Conservation (phyloP, 2,329 filamentous ascomycete species). For the Aspergillus pseudonomiae region DNA sequence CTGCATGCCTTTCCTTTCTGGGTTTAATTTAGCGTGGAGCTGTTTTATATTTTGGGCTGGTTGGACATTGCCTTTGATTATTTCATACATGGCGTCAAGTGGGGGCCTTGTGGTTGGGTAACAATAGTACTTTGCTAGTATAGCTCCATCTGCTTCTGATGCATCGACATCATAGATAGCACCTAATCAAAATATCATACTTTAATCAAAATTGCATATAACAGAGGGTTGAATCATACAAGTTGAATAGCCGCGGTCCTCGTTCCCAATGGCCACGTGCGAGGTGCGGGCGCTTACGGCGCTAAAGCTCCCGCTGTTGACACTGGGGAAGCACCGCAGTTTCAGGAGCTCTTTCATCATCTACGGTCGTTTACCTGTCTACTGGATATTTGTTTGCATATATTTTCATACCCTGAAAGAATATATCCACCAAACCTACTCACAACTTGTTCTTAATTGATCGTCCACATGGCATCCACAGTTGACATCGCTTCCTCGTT, state of each 20-base stretch:
- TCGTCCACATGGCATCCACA: conserved; percentile 45
- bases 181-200: background rate
- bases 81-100: background rate
- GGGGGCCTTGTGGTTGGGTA: background rate
- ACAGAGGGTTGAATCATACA: background rate
- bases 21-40: background rate
- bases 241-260: conserved; percentile 5
- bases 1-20: background rate
- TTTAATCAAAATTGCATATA: background rate
- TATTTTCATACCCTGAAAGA: background rate
- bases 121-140: background rate
- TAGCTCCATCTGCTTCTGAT: background rate
- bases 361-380: background rate
- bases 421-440: background rate
- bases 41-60: background rate
- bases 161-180: background rate
- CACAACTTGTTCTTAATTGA: background rate
- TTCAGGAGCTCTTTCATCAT: conserved; percentile 11
- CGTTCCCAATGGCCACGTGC: conserved; percentile 18
- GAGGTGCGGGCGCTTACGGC: conserved; percentile 22
- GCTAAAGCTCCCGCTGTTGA: conserved; percentile 26
- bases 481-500: conserved; percentile 76
- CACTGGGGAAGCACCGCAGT: conserved; percentile 16
- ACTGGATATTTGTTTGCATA: background rate
- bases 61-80: background rate